A percentile compares a stretch with the other conserved stretches of the same genome.
Conservation (phyloP, 495 filamentous ascomycete species). For the Staphylotrichum longicolle region DNA sequence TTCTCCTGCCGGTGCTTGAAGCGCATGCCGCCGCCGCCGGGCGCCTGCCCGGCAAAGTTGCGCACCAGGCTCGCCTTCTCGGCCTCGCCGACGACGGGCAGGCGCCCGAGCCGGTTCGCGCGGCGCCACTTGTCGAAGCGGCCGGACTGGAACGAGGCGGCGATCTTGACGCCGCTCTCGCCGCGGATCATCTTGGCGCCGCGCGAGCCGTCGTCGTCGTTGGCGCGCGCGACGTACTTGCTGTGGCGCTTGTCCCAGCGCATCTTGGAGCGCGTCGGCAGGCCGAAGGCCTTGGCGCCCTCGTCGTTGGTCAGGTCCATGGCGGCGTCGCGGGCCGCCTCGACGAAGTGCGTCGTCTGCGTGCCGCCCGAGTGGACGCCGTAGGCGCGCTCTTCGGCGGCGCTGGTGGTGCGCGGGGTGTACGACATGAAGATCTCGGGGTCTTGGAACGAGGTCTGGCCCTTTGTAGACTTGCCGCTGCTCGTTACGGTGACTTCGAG, state of each 20-base stretch:
- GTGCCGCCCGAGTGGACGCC: conserved; percentile 76
- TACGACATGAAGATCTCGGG: conserved; percentile 96
- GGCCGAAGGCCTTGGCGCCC: conserved; percentile 68
- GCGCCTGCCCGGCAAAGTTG: conserved; percentile 62
- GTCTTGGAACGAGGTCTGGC: conserved; percentile 64
- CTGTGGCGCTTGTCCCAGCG: conserved; percentile 96
- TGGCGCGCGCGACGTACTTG: conserved; percentile 86
- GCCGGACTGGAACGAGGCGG: conserved; percentile 86
- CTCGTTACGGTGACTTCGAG: conserved; percentile 81
- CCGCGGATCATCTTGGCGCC: conserved; percentile 81
- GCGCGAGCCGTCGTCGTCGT: conserved; percentile 91
- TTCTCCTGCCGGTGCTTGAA: conserved; percentile 80
- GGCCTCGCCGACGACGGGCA: conserved; percentile 78
- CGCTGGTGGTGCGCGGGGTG: conserved; percentile 68
- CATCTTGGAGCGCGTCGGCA: conserved; percentile 68
- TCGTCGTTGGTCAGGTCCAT: conserved; percentile 92
- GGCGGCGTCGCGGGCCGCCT: conserved; percentile 73
- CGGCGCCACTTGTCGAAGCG: conserved; percentile 90
- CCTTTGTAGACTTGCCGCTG: conserved; percentile 49
- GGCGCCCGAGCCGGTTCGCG: conserved; percentile 70
- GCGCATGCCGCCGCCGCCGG: conserved; percentile 37
- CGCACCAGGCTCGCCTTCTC: conserved; percentile 67
- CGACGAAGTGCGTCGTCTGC: conserved; percentile 69
- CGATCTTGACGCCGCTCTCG: conserved; percentile 93
- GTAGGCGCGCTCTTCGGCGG: conserved; percentile 85